Evolutionary conservation across 2,329 filamentous ascomycete genomes (phyloP), one percentile per base, ranked within the genome.

Genomic region (Colletotrichum gigasporum): DNA sequence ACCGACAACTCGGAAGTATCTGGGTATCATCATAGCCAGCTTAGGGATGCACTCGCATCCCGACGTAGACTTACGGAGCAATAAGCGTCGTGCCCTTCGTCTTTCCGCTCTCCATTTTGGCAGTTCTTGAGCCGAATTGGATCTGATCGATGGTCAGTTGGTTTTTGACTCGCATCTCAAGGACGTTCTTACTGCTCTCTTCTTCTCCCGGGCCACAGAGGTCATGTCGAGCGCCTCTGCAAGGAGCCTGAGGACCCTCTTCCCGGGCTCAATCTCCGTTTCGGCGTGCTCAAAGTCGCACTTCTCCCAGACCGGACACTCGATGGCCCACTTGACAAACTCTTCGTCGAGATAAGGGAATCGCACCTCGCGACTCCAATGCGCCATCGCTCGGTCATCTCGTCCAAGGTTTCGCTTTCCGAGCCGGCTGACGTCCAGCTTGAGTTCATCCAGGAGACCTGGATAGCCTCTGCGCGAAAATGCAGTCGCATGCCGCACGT

Each of bases 401-500:
- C 96, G 89, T 4, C 96, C 96, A 7, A 99, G 85, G 69, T 99
- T 99, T n/a, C 96, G 88, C 77, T 96, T 93, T 1, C 95, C 94
- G 2, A 99, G 87, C 22, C 96, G 88, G 48, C 87, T 83, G 35
- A 98, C 90, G 66, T 99, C 96, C 3, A 98, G 83, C 63, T 91
- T 87, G 5, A 99, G 85, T 77, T 99, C 95, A 1, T 92, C 87
- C 4, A 94, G 79, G 2, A 99, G 85, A 0, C 90, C 92, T 0
- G 78, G 65, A 69, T 93, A 93, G 1, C 93, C 91, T 16, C 80
- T 79, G 7, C 90, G 86, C 6, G 83, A 80, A 73, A 91, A 97
- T 0, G 94, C 93, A 3, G 88, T 87, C 2, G 88, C 86, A 71
- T 99, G 96, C 7, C 96, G 89, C 9, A 88, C 89, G 74, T 99